A percentile compares a stretch with the other conserved stretches of the same genome.
Evolutionary conservation across 2,329 filamentous ascomycete genomes (phyloP).

Genomic region (Dactylonectria estremocensis): DNA sequence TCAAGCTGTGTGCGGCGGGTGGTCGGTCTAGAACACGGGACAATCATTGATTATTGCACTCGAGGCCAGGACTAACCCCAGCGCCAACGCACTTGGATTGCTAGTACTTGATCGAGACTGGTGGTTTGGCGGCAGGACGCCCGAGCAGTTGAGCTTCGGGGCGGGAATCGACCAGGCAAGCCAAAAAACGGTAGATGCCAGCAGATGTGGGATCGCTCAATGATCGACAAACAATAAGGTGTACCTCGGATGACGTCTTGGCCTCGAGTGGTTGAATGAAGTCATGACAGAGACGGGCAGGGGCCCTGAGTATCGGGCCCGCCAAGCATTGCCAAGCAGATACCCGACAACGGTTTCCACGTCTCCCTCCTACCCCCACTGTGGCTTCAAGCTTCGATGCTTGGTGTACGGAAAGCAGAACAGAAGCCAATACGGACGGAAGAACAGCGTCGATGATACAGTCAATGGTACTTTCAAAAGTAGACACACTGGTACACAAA

Average conservation of each 20-base stretch:
- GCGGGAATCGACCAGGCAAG: neutral
- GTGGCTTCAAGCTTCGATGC: conserved; percentile 1
- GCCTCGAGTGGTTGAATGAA: neutral
- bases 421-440: too few relatives aligned
- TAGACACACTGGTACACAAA: neutral
- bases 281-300: neutral
- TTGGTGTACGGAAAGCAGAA: too few relatives aligned
- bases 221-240: neutral
- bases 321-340: conserved; percentile 26
- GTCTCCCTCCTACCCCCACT: neutral
- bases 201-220: neutral
- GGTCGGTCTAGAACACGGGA: conserved; percentile 2
- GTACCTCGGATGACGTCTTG: conserved; percentile 1
- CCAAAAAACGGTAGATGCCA: neutral
- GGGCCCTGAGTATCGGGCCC: conserved; percentile 6
- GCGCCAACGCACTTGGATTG: neutral
- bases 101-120: neutral
- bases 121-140: neutral
- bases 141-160: neutral
- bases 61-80: neutral
- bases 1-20: neutral
- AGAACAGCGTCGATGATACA: too few relatives aligned
- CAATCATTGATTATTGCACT: neutral
- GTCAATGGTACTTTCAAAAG: neutral
- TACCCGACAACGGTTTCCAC: conserved; percentile 9